These are phyloP conservation scores for Ceraceosorus bombacis DNA, from an alignment of 1,284 basidiomycete genomes.

Conservation along the genomic window DNA sequence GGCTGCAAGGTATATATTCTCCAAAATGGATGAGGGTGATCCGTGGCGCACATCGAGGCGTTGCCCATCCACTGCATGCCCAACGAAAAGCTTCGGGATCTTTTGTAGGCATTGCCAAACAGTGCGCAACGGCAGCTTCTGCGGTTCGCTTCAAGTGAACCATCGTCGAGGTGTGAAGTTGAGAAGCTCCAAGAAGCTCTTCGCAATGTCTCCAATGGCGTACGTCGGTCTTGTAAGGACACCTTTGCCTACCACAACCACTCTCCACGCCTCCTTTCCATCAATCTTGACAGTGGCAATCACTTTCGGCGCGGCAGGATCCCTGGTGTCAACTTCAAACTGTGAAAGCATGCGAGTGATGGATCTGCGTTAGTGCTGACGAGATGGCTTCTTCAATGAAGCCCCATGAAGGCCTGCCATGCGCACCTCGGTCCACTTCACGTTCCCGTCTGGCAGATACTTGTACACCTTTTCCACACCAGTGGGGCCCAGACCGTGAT, in stretches of 20 bases:
- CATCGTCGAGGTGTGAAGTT: constrained; percentile 34
- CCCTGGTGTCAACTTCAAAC: constrained; percentile 66
- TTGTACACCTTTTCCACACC: constrained; percentile 62
- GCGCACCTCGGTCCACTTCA: constrained; percentile 51
- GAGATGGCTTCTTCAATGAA: background rate
- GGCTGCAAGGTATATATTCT: too few relatives aligned
- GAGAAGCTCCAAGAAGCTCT: constrained; percentile 42
- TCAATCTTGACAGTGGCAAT: constrained; percentile 56
- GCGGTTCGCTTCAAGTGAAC: constrained; percentile 16
- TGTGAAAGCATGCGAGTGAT: constrained; percentile 23
- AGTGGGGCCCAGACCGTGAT: constrained; percentile 50
- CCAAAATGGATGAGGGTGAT: too few relatives aligned
- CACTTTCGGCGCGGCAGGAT: constrained; percentile 56
- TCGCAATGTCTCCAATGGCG: constrained; percentile 42
- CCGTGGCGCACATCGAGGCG: too few relatives aligned
- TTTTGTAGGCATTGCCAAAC: too few relatives aligned
- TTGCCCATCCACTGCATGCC: too few relatives aligned
- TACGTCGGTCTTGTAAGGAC: constrained; percentile 27
- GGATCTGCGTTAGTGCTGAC: background rate
- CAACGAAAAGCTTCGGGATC: too few relatives aligned
- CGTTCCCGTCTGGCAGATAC: constrained; percentile 51
- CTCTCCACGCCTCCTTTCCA: constrained; percentile 59
- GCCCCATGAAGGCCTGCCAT: background rate
- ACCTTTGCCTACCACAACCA: constrained; percentile 43
- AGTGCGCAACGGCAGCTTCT: too few relatives aligned